These are phyloP conservation scores for Aspergillus sp. DNA, from an alignment of 2,329 filamentous ascomycete genomes.

Conservation along the genomic window DNA sequence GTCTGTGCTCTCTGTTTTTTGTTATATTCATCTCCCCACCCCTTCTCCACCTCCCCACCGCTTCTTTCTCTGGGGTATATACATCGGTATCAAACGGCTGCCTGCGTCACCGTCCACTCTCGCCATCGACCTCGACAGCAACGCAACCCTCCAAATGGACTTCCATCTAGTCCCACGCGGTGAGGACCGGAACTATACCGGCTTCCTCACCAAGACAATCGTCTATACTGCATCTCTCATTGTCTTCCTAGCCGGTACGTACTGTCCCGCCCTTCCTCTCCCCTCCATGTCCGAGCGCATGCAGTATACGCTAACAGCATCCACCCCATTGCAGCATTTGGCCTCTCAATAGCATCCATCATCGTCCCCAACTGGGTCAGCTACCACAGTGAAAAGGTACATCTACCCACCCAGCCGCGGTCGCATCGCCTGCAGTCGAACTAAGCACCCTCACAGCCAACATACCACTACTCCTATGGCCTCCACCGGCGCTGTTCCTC, in stretches of 20 bases:
- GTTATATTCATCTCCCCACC: neutral
- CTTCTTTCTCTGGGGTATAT: neutral
- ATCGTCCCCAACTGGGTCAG: constrained; percentile 50
- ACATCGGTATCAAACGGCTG: neutral
- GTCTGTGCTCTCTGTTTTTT: neutral
- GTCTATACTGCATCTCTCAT: constrained; percentile 47
- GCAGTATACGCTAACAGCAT: constrained; percentile 23
- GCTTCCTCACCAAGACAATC: constrained; percentile 50
- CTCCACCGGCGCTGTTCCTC: constrained; percentile 79
- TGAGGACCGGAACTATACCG: constrained; percentile 46
- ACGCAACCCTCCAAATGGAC: constrained; percentile 33
- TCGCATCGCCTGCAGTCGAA: neutral
- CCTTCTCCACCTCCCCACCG: neutral
- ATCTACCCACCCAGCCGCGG: too few relatives aligned
- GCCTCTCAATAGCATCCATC: constrained; percentile 47
- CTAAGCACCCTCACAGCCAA: constrained; percentile 29
- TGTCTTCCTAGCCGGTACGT: constrained; percentile 44
- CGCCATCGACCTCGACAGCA: neutral
- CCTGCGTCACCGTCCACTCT: constrained; percentile 3
- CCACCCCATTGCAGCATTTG: constrained; percentile 35
- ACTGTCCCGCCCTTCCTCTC: neutral
- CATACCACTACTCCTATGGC: constrained; percentile 68
- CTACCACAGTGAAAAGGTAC: constrained; percentile 36
- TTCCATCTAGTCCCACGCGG: constrained; percentile 45
- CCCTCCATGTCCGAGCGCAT: neutral